These are phyloP conservation scores for Leucocoprinus leucothites DNA, from an alignment of 768 basidiomycete species.

Conservation along the genomic window DNA sequence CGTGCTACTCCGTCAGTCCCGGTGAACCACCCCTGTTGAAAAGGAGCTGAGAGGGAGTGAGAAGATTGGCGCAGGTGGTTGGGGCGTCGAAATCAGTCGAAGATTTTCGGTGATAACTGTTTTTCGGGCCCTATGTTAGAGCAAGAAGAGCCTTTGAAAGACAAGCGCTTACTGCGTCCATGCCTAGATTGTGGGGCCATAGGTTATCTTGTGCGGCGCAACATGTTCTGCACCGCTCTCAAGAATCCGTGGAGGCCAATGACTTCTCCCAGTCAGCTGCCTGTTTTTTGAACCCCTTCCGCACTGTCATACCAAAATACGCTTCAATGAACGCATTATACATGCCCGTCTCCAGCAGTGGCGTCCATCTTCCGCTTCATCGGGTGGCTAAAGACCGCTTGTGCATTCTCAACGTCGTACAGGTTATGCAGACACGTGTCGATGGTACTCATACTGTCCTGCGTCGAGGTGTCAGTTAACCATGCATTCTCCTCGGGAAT, in stretches of 20 bases:
- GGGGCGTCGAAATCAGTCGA: too few relatives aligned
- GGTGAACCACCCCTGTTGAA: too few relatives aligned
- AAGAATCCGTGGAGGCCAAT: constrained; percentile 58
- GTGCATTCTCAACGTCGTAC: constrained; percentile 77
- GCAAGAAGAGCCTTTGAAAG: too few relatives aligned
- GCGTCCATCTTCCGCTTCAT: constrained; percentile 32
- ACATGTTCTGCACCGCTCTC: constrained; percentile 45
- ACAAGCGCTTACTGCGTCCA: too few relatives aligned
- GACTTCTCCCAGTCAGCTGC: constrained; percentile 60
- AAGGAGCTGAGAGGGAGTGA: too few relatives aligned
- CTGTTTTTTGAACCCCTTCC: constrained; percentile 39
- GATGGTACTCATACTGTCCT: constrained; percentile 77
- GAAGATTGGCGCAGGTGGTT: too few relatives aligned
- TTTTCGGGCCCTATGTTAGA: too few relatives aligned
- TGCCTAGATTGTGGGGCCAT: constrained; percentile 68
- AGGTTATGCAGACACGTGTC: too few relatives aligned
- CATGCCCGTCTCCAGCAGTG: constrained; percentile 39
- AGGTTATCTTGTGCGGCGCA: constrained; percentile 54
- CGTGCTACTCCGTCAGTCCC: too few relatives aligned
- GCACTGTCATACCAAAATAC: constrained; percentile 55
- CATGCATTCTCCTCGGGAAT: constrained; percentile 35
- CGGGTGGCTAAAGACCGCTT: constrained; percentile 65
- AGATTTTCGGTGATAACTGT: too few relatives aligned
- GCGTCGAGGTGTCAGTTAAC: constrained; percentile 62
- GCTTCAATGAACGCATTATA: constrained; percentile 70